Evolutionary conservation across 495 filamentous ascomycete species (phyloP).

Genomic region (Aspergillus bertholletiae): DNA sequence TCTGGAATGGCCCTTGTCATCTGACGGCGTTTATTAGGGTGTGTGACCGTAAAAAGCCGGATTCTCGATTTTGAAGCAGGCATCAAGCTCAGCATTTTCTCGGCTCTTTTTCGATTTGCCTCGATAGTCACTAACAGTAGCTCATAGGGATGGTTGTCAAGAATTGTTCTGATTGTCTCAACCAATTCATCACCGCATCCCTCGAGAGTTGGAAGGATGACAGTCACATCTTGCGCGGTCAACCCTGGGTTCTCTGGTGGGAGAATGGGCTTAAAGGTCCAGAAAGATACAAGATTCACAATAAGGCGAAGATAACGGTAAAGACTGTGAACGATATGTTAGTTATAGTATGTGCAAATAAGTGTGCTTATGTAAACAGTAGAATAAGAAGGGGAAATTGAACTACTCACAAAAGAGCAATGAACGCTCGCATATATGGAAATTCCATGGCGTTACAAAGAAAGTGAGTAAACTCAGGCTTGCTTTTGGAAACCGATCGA

Average conservation of each 20-base stretch:
- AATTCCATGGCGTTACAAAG: slow-evolving; percentile 35
- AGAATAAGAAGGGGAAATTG: not conserved
- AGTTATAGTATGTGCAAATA: slow-evolving; percentile 6
- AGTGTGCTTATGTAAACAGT: not conserved
- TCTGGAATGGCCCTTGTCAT: slow-evolving; percentile 77
- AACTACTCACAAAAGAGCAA: slow-evolving; percentile 44
- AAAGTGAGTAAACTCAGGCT: not conserved
- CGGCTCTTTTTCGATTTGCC: slow-evolving; percentile 53
- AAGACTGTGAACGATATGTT: slow-evolving; percentile 29
- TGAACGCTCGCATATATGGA: slow-evolving; percentile 44
- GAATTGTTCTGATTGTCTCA: slow-evolving; percentile 58
- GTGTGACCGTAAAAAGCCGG: slow-evolving; percentile 48
- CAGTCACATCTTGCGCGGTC: slow-evolving; percentile 67
- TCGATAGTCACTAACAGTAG: slow-evolving; percentile 64
- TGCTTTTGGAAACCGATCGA: not conserved
- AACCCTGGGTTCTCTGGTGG: slow-evolving; percentile 60
- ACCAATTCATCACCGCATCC: slow-evolving; percentile 56
- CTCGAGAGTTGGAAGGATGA: slow-evolving; percentile 69
- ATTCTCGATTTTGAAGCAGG: slow-evolving; percentile 48
- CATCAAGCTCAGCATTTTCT: slow-evolving; percentile 50
- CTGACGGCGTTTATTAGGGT: slow-evolving; percentile 80
- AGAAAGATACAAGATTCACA: slow-evolving; percentile 63
- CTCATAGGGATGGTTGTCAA: slow-evolving; percentile 52
- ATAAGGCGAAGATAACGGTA: slow-evolving; percentile 65
- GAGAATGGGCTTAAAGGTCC: slow-evolving; percentile 59